Evolutionary conservation across 2,329 filamentous ascomycete species (phyloP).

Genomic region (Aspergillus pseudoterreus): DNA sequence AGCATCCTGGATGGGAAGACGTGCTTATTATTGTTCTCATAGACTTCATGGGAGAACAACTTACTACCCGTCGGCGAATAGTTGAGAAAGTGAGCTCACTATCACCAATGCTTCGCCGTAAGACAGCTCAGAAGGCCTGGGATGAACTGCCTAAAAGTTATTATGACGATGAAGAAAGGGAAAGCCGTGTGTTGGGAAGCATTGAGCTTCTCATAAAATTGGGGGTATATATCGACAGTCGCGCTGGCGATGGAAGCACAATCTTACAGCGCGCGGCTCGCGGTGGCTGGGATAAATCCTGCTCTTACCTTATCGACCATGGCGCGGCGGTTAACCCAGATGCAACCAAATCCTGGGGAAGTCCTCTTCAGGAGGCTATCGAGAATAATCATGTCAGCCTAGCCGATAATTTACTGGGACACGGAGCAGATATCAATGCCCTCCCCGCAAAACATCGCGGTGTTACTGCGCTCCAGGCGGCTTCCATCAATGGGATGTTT

Average conservation of each 20-base stretch:
- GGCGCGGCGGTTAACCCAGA: background rate
- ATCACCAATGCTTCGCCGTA: background rate
- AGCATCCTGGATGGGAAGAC: background rate
- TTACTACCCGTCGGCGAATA: background rate
- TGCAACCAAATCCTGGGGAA: background rate
- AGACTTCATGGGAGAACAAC: background rate
- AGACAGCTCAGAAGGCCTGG: background rate
- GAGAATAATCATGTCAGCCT: constrained; percentile 15
- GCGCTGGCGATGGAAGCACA: background rate
- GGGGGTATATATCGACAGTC: background rate
- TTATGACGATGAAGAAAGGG: background rate
- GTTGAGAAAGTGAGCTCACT: background rate
- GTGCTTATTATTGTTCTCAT: background rate
- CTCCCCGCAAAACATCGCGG: background rate
- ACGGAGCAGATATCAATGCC: constrained; percentile 11
- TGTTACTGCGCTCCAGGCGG: background rate
- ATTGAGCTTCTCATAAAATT: background rate
- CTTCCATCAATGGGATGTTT: background rate
- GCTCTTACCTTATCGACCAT: background rate
- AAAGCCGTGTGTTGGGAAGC: background rate
- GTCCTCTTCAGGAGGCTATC: constrained; percentile 14
- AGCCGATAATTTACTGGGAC: constrained; percentile 11
- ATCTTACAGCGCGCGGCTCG: background rate
- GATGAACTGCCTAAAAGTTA: background rate
- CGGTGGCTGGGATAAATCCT: background rate